These are phyloP conservation scores for Rhazya stricta DNA, from an alignment of 257 asterid genomes.

Conservation along the genomic window DNA sequence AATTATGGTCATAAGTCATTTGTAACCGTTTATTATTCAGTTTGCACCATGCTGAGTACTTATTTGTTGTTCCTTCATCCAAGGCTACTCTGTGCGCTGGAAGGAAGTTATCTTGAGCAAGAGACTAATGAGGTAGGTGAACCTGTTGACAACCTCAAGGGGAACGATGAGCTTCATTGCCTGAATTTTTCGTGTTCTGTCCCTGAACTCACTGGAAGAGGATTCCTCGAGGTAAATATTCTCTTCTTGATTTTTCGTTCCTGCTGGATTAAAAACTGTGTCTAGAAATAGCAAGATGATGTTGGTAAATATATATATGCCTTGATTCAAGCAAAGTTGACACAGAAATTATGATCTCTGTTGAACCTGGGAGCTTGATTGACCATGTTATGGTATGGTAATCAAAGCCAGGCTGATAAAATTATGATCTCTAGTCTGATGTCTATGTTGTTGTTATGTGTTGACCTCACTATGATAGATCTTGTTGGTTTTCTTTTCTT, in stretches of 20 bases:
- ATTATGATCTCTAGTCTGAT: neutral
- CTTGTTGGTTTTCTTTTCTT: neutral
- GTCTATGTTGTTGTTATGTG: neutral
- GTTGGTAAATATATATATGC: neutral
- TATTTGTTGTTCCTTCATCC: conserved; percentile 10
- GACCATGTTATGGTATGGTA: neutral
- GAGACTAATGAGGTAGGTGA: conserved; percentile 28
- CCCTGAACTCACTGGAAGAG: conserved; percentile 65
- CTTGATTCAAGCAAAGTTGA: too few species aligned
- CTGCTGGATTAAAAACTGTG: neutral
- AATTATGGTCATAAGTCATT: neutral
- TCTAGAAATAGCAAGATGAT: conserved; percentile 2
- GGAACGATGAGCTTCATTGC: conserved; percentile 31
- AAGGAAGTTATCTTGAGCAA: conserved; percentile 33
- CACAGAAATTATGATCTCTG: neutral
- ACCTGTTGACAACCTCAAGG: conserved; percentile 15
- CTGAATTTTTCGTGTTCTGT: conserved; percentile 40
- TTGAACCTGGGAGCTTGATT: neutral
- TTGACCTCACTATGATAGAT: neutral
- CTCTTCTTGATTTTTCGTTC: neutral
- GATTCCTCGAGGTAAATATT: conserved; percentile 59
- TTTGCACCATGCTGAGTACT: conserved; percentile 8
- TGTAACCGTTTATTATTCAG: neutral
- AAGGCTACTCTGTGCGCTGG: conserved; percentile 44
- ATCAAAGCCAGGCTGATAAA: neutral